phyloP scores from a whole-genome alignment of 163 green algal genomes.

The Volvox carteri region DNA sequence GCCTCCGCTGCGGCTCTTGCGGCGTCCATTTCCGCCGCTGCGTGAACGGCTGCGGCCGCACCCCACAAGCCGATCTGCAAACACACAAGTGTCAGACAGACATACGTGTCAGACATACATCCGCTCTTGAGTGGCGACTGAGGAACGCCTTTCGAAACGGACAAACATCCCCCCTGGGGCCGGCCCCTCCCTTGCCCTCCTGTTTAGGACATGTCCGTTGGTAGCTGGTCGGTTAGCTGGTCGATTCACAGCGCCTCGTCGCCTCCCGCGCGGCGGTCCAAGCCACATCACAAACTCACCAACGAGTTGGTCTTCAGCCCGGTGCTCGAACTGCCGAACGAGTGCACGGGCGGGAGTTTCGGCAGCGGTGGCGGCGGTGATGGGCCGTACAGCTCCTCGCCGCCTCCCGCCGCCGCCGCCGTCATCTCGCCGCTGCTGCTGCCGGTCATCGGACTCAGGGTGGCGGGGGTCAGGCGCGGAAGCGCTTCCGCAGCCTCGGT shows the following conservation, averaged over 20 bases:
- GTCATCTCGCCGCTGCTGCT: no score
- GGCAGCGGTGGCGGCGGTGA: not conserved
- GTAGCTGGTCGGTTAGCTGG: not conserved
- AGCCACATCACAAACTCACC: no score
- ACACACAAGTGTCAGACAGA: not conserved
- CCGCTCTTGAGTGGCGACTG: not conserved
- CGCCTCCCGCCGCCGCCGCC: not conserved
- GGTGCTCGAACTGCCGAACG: not conserved
- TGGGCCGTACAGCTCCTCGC: not conserved
- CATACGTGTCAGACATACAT: not conserved
- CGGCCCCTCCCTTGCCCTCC: not conserved
- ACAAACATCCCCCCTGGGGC: not conserved
- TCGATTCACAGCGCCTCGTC: no score
- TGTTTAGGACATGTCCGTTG: not conserved
- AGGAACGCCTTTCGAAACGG: not conserved
- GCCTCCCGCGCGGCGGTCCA: no score
- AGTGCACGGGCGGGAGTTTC: not conserved
- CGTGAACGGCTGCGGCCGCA: not conserved
- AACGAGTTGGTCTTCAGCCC: not conserved
- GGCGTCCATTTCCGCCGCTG: not conserved
- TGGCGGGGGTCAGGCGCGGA: not conserved
- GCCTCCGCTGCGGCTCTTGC: not conserved
- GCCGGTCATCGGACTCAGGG: not conserved
- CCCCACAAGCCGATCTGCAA: conserved; percentile 18
- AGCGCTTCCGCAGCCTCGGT: not conserved